phyloP scores from a whole-genome alignment of 345 rosid genomes.

The Cardamine chenopodiifolia region DNA sequence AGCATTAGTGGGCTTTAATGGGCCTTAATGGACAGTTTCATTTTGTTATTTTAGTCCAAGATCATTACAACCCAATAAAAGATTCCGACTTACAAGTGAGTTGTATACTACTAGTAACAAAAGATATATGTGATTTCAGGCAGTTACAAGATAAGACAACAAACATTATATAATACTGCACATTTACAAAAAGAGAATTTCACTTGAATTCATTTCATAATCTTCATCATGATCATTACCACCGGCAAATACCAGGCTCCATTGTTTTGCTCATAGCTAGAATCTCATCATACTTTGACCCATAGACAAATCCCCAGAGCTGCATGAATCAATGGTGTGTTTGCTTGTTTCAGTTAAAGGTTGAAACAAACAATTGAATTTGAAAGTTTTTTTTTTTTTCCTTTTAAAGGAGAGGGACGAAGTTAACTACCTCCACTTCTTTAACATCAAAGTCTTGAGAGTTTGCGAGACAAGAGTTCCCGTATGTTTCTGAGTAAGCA shows the following conservation, averaged over 20 bases:
- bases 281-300: slow-evolving; percentile 82
- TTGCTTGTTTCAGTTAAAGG: not conserved
- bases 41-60: slow-evolving; percentile 16
- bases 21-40: slow-evolving; percentile 6
- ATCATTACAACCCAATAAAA: not conserved
- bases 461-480: slow-evolving; percentile 82
- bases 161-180: slow-evolving; percentile 4
- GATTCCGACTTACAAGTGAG: slow-evolving; percentile 8
- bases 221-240: slow-evolving; percentile 47
- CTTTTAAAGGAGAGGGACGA: not conserved
- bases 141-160: slow-evolving; percentile 20
- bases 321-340: slow-evolving; percentile 37
- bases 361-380: not conserved
- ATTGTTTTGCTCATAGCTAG: slow-evolving; percentile 66
- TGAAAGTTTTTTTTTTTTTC: not conserved
- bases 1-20: not conserved
- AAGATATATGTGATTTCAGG: not conserved
- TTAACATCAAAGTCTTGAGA: slow-evolving; percentile 87
- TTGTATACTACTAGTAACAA: not conserved
- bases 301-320: slow-evolving; percentile 94
- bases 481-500: slow-evolving; percentile 88
- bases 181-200: slow-evolving; percentile 20
- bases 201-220: slow-evolving; percentile 1
- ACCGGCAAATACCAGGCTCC: slow-evolving; percentile 80
- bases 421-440: slow-evolving; percentile 76